Conservation (phyloP, 1,284 basidiomycete species). For the Jaminaea rosea region DNA sequence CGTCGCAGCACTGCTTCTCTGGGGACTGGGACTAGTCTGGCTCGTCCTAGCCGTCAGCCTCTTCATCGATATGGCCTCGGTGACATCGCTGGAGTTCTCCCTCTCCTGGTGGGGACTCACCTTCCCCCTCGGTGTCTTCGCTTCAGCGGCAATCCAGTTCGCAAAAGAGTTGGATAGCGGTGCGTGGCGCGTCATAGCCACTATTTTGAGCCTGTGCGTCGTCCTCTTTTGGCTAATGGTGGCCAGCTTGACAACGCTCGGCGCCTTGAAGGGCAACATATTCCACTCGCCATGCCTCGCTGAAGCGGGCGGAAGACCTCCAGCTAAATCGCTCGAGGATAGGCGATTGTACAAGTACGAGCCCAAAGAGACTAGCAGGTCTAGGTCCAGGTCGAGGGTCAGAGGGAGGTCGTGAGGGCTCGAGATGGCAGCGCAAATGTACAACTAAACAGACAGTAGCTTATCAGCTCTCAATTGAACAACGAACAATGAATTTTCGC, state of each 20-base stretch:
- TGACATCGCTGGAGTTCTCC: conserved; percentile 28
- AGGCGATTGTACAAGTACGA: no score
- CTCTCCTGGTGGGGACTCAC: conserved; percentile 35
- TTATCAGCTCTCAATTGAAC: no score
- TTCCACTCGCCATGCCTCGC: conserved; percentile 31
- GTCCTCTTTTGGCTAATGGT: conserved; percentile 25
- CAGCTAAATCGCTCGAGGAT: no score
- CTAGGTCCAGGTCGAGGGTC: no score
- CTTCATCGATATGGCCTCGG: conserved; percentile 25
- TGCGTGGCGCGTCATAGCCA: conserved; percentile 23
- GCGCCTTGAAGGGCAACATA: conserved; percentile 2
- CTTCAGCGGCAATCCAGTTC: conserved; percentile 20
- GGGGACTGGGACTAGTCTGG: conserved; percentile 51
- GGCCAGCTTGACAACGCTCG: conserved; percentile 10
- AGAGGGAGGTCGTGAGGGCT: no score
- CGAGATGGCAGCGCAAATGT: no score
- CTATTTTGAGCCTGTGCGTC: conserved; percentile 19
- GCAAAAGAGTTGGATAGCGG: conserved; percentile 22
- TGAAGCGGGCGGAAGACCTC: no score
- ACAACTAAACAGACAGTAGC: no score
- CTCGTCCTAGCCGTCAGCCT: conserved; percentile 47
- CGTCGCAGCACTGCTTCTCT: conserved; percentile 47
- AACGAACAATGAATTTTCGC: no score
- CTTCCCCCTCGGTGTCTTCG: conserved; percentile 37
- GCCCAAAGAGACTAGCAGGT: no score